Evolutionary conservation across 768 basidiomycete species (phyloP), one percentile per base, ranked within the genome.

Genomic region (Pleurotus sapidus): DNA sequence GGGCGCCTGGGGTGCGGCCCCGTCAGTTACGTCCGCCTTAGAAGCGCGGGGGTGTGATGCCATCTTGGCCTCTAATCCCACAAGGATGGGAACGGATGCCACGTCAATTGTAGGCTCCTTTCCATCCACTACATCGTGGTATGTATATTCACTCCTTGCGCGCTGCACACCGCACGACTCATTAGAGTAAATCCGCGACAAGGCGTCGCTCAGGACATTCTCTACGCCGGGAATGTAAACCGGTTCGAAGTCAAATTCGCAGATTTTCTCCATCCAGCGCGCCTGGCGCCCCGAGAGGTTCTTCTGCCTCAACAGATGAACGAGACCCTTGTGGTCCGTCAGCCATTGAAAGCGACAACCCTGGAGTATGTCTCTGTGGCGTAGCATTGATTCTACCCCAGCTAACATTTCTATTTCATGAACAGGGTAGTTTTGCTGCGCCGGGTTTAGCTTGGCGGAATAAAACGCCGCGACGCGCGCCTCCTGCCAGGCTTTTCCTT

Each of bases 321-420:
- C 60, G 1, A 79, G 56, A 0, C 70, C 70, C 43, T 71, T 73
- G 46, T 74, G 72, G 18, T 78, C 75, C 0, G 72, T 76, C 0
- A 69, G 56, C 39, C 73, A 66, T 0, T 56, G 12, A 11, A 77
- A 75, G 0, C 51, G 48, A 0, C 46, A 43, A 0, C 75, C 74
- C 2, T 72, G 64, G 2, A 77, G 56, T 0, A 73, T 62, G 12
- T 70, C 68, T 0, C 63, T 46, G 46, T 70, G 70, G 0, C 66
- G 61, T 3, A 68, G 56, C 54, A 80, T 57, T 0, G 74, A 66
- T 45, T 78, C 74, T 0, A 80, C 64, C 0, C 72, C 70, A 1
- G 73, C 74, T 1, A 78, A 43, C 25, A 76, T 65, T 46, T 79
- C 77, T 3, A 70, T 63, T 59, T 77, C 75, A 53, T 74, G 73